Conservation (phyloP, 1,284 basidiomycete species). For the Clitocybe nebularis region DNA sequence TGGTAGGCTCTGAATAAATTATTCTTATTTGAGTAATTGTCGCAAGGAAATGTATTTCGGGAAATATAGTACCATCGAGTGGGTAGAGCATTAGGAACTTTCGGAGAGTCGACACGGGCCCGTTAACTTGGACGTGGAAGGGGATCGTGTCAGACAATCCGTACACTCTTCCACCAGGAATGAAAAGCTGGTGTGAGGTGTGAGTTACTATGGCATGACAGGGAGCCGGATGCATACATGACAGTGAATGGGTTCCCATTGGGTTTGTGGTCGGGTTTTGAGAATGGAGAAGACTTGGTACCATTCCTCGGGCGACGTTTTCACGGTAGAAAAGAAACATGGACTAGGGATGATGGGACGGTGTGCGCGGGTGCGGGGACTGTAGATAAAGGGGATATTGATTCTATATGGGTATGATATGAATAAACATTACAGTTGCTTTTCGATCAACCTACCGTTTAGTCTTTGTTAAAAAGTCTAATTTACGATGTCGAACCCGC, state of each 20-base stretch:
- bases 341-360: slow-evolving; percentile 37
- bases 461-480: slow-evolving; percentile 34
- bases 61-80: slow-evolving; percentile 12
- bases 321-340: slow-evolving; percentile 44
- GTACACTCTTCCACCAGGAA: slow-evolving; percentile 52
- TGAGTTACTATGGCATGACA: too few species aligned
- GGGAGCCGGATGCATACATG: too few species aligned
- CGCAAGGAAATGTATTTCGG: neutral
- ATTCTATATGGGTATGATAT: slow-evolving; percentile 22
- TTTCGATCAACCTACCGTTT: slow-evolving; percentile 30
- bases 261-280: slow-evolving; percentile 26
- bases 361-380: slow-evolving; percentile 50
- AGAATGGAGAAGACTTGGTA: slow-evolving; percentile 45
- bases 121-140: slow-evolving; percentile 59
- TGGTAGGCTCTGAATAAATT: slow-evolving; percentile 19
- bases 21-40: neutral
- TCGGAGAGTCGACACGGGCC: slow-evolving; percentile 36
- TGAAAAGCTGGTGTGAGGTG: too few species aligned
- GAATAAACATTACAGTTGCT: slow-evolving; percentile 3
- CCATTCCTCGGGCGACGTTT: slow-evolving; percentile 62
- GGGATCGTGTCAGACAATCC: slow-evolving; percentile 50
- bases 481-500: slow-evolving; percentile 28
- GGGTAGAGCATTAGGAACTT: slow-evolving; percentile 31
- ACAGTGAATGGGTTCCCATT: slow-evolving; percentile 36
- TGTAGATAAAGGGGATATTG: slow-evolving; percentile 39